Evolutionary conservation across 2,329 filamentous ascomycete genomes (phyloP), one percentile per base, ranked within the genome.

Genomic region (Stromatinia cepivora): DNA sequence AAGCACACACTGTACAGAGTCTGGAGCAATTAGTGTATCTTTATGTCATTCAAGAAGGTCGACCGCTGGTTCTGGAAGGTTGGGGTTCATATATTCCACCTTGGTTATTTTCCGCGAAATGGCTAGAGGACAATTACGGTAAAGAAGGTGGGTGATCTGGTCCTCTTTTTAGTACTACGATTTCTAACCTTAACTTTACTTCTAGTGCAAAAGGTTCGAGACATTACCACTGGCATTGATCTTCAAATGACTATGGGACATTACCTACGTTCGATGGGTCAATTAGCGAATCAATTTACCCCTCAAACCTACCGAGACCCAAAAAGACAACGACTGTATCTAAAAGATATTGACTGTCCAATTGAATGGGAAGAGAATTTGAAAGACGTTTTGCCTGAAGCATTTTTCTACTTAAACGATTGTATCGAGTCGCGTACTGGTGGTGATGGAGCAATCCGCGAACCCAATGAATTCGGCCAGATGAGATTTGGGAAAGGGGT

Each of bases 301-400:
- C 82, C 87, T 0, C 85, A 84, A 59, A 94, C 92, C 72, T 97
- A 91, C 78, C 89, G 89, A 70, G 91, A 96, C 72, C 88, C 92
- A 71, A 87, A 88, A 50, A 85, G 92, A 31, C 95, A 99, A 78
- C 88, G 95, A 17, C 87, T 98, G 1, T 99, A 99, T 78, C 82
- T 98, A 34, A 99, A 99, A 77, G 95, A 99, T 77, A 97, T 99
- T 70, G 95, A 99, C 79, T 97, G 94, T 74, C 95, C 95, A 0
- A 82, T 86, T 1, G 89, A 94, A 70, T 99, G 95, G 95, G 88
- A 90, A 65, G 86, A 94, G 39, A 89, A 92, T 70, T 81, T 99
- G 25, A 88, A 88, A 73, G 89, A 91, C 63, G 82, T 92, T 42
- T 90, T 98, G 7, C 94, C 94, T 0, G 87, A 90, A 0, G 88